These are phyloP conservation scores for Boehmeria nivea DNA, from an alignment of 306 rosid genomes.

Conservation along the genomic window DNA sequence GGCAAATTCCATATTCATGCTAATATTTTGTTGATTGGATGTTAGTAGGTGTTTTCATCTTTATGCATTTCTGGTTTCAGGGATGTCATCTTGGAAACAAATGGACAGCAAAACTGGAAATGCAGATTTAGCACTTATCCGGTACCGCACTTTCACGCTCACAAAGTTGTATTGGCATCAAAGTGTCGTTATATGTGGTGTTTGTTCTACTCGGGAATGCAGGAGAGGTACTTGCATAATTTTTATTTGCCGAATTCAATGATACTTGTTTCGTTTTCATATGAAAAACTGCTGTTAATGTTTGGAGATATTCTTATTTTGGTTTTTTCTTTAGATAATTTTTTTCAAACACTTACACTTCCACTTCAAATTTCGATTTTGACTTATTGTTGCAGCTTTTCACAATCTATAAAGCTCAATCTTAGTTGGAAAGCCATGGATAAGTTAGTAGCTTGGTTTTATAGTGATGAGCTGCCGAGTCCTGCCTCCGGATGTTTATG, in stretches of 20 bases:
- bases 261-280: too few species aligned
- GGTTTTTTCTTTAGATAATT: too few species aligned
- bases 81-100: constrained; percentile 63
- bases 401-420: constrained; percentile 46
- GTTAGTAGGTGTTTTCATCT: constrained; percentile 19
- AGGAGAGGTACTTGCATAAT: constrained; percentile 55
- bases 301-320: too few species aligned
- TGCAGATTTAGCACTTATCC: constrained; percentile 50
- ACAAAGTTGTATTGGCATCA: constrained; percentile 71
- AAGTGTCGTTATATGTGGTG: constrained; percentile 69
- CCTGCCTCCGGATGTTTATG: constrained; percentile 77
- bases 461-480: constrained; percentile 54
- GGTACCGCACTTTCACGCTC: constrained; percentile 72
- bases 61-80: constrained; percentile 40
- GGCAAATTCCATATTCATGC: too few species aligned
- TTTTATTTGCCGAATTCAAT: too few species aligned
- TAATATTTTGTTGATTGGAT: constrained; percentile 10
- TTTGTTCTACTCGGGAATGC: constrained; percentile 80
- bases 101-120: constrained; percentile 42
- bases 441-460: constrained; percentile 64
- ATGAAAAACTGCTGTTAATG: too few species aligned
- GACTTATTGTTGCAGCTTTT: constrained; percentile 50
- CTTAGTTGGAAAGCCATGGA: constrained; percentile 72
- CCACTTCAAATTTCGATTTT: not conserved
- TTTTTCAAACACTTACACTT: too few species aligned